Evolutionary conservation across 2,329 filamentous ascomycete species (phyloP).

Genomic region (Allantophomopsis lycopodina): DNA sequence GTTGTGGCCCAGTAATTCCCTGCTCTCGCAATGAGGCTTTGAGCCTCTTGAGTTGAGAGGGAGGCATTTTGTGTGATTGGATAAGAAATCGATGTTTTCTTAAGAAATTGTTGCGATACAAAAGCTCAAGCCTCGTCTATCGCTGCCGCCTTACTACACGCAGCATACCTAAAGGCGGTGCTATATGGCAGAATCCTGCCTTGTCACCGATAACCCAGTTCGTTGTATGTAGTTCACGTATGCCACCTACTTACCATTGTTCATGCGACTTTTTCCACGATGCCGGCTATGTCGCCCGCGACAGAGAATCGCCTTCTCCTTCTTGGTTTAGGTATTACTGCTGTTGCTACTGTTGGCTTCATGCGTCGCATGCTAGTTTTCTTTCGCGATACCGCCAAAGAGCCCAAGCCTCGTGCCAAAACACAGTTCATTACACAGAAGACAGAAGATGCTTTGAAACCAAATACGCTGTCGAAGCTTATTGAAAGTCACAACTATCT

Average conservation of each 20-base stretch:
- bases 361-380: constrained; percentile 44
- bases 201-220: too few relatives aligned
- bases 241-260: too few relatives aligned
- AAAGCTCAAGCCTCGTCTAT: constrained; percentile 7
- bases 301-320: constrained; percentile 13
- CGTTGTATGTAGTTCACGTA: too few relatives aligned
- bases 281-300: constrained; percentile 15
- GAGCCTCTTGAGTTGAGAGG: constrained; percentile 90
- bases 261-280: constrained; percentile 2
- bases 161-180: neutral
- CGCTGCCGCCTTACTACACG: constrained; percentile 4
- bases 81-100: neutral
- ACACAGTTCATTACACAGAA: constrained; percentile 63
- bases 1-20: constrained; percentile 79
- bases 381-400: constrained; percentile 50
- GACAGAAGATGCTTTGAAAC: constrained; percentile 56
- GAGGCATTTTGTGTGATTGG: constrained; percentile 51
- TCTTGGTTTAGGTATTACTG: constrained; percentile 28
- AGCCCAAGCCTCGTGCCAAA: constrained; percentile 50
- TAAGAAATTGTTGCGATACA: neutral
- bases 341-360: constrained; percentile 40
- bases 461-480: constrained; percentile 53
- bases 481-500: constrained; percentile 58
- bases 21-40: constrained; percentile 84
- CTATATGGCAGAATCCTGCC: neutral